Conservation (phyloP, 1,284 basidiomycete species). For the Quambalaria eucalypti region DNA sequence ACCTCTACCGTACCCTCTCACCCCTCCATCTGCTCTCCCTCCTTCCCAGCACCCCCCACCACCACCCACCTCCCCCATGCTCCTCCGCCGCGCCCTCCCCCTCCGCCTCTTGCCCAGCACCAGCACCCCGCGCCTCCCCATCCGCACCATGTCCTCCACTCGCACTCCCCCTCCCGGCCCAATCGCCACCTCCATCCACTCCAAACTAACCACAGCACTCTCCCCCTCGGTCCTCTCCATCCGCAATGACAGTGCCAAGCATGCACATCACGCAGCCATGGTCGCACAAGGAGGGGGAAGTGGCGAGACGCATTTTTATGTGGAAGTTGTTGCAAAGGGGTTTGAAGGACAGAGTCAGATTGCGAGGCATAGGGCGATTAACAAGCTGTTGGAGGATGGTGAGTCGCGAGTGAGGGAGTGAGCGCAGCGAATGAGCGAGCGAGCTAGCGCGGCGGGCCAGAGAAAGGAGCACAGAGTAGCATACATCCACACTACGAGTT, state of each 20-base stretch:
- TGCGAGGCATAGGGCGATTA: conserved; percentile 38
- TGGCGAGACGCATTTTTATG: conserved; percentile 43
- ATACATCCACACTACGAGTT: neutral
- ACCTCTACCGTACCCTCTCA: no score
- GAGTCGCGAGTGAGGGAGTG: no score
- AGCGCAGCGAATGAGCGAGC: no score
- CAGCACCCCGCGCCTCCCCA: no score
- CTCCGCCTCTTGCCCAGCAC: neutral
- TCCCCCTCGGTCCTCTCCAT: conserved; percentile 23
- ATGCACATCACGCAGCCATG: conserved; percentile 46
- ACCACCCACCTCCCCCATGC: no score
- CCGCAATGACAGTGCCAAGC: conserved; percentile 38
- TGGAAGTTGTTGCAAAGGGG: conserved; percentile 37
- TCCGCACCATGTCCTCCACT: neutral
- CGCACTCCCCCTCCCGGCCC: neutral
- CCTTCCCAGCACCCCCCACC: no score
- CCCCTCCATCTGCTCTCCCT: no score
- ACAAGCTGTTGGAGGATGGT: conserved; percentile 19
- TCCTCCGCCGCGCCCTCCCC: no score
- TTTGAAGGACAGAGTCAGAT: conserved; percentile 40
- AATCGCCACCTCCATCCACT: conserved; percentile 29
- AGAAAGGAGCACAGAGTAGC: neutral
- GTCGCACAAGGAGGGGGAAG: conserved; percentile 41
- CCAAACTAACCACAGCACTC: conserved; percentile 23
- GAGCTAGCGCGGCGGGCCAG: no score